Evolutionary conservation across 2,329 filamentous ascomycete species (phyloP), one percentile per base, ranked within the genome.

Genomic region (Fusarium sp.): DNA sequence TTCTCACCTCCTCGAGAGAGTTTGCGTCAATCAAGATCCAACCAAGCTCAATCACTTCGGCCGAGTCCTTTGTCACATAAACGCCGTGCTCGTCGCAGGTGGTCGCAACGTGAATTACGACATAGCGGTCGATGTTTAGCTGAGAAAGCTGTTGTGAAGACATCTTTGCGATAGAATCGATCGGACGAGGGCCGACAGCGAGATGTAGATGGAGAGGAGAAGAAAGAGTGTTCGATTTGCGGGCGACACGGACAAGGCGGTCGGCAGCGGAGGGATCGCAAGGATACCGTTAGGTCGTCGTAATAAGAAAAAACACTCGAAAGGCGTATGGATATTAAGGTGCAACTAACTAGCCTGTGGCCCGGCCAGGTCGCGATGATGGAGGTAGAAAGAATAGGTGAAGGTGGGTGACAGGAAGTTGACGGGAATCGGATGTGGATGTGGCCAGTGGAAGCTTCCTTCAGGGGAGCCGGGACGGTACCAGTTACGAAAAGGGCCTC

Each of bases 41-140:
- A 70, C 95, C 96, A 79, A 99, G 88, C 88, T 99, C 96, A 81
- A 99, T 99, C 73, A 99, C 96, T 85, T 99, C 96, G 67, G 96
- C 96, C 62, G 96, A 98, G 83, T 99, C 96, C 84, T 98, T 98
- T 64, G 96, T 99, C 62, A 99, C 96, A 82, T 99, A 99, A 72
- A 99, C 96, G 69, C 96, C 96, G 83, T 99, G 96, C 82, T 99
- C 96, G 81, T 99, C 96, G 83, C 96, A 99, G 74, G 96, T 99
- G 36, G 96, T 99, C 70, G 96, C 96, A 78, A 98, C 95, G 82
- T 99, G 96, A 80, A 98, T 97, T 77, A 99, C 93, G 72, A 98
- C 92, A 83, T 97, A 99, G 81, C 95, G 93, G 84, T 99, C 96
- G 82, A 97, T 89, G 83, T 92, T 92, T 74, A 90, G 87, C 74